Percentiles rank a stretch among this genome's conserved stretches.
phyloP scores from a whole-genome alignment of 371 early-diverging fungal genomes.

The Mucor velutinosus region DNA sequence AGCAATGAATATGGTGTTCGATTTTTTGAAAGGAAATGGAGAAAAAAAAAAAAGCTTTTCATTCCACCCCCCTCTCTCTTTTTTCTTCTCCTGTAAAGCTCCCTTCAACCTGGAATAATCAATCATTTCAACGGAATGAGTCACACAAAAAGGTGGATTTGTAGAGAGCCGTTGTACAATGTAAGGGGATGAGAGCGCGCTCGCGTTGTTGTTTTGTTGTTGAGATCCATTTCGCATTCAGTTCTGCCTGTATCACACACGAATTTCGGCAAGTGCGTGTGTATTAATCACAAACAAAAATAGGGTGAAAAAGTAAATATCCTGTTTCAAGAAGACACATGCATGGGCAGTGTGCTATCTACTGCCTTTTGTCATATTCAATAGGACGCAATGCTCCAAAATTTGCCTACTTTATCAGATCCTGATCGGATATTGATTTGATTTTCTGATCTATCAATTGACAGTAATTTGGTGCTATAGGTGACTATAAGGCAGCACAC shows the following conservation, averaged over 20 bases:
- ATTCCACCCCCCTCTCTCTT: background rate
- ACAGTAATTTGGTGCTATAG: background rate
- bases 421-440: background rate
- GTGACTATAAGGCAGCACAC: background rate
- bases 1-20: background rate
- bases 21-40: background rate
- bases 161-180: background rate
- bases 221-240: background rate
- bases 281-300: background rate
- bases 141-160: background rate
- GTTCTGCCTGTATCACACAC: background rate
- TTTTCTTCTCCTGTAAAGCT: background rate
- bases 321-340: background rate
- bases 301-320: background rate
- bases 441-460: background rate
- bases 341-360: background rate
- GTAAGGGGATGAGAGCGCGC: background rate
- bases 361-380: background rate
- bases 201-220: background rate
- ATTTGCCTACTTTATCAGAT: background rate
- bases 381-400: background rate
- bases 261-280: background rate
- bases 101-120: background rate
- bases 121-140: background rate
- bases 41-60: conserved; percentile 1